Evolutionary conservation across 495 filamentous ascomycete species (phyloP).

Genomic region (Penicillium taxi): DNA sequence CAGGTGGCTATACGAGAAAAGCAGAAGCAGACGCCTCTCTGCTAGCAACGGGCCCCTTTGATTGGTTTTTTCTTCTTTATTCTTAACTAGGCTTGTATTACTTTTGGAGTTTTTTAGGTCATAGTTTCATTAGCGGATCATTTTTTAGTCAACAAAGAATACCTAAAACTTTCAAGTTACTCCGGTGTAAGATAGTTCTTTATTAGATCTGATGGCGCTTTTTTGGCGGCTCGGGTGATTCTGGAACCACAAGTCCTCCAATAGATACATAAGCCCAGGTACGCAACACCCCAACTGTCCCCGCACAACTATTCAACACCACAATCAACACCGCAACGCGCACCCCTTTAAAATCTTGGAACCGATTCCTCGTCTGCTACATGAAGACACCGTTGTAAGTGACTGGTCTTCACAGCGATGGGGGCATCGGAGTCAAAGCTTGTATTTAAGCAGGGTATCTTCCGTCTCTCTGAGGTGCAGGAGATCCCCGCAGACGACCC

Average conservation of each 20-base stretch:
- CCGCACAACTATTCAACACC: slow-evolving; percentile 6
- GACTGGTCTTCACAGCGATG: slow-evolving; percentile 49
- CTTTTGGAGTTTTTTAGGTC: slow-evolving; percentile 7
- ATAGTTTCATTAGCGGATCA: slow-evolving; percentile 2
- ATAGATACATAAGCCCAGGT: slow-evolving; percentile 3
- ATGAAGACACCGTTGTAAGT: slow-evolving; percentile 24
- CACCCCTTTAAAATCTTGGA: background rate
- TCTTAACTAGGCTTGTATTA: slow-evolving; percentile 7
- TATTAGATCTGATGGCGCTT: background rate
- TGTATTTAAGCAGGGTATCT: slow-evolving; percentile 98
- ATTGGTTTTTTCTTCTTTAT: slow-evolving; percentile 4
- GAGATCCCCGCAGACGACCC: slow-evolving; percentile 81
- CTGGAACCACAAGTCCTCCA: background rate
- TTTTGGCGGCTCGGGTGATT: slow-evolving; percentile 8
- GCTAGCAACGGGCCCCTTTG: slow-evolving; percentile 35
- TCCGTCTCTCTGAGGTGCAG: slow-evolving; percentile 84
- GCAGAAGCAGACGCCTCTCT: slow-evolving; percentile 43
- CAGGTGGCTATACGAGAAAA: slow-evolving; percentile 87
- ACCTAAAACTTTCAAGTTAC: background rate
- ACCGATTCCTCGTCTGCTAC: slow-evolving; percentile 10
- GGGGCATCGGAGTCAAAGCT: slow-evolving; percentile 99
- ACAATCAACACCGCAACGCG: too few relatives aligned
- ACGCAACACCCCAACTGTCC: slow-evolving; percentile 10
- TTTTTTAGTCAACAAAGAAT: background rate
- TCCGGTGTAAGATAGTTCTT: too few relatives aligned